These are phyloP conservation scores for Colletotrichum orchidophilum DNA, from an alignment of 2,329 filamentous ascomycete species.

Conservation along the genomic window DNA sequence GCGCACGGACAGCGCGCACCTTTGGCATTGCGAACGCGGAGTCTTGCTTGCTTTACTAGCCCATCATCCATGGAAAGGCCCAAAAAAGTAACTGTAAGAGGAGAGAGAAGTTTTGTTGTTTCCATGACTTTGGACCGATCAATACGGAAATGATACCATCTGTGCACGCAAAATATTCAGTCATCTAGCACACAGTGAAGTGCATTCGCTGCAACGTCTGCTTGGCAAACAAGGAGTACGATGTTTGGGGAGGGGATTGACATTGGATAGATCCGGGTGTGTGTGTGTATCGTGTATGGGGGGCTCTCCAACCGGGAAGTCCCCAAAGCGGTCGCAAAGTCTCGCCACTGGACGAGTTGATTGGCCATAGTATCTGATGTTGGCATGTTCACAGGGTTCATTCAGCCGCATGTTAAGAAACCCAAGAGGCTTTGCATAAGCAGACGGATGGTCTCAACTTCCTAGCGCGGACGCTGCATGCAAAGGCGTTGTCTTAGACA, in stretches of 20 bases:
- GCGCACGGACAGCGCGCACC: slow-evolving; percentile 11
- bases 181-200: background rate
- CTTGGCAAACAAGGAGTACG: background rate
- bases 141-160: slow-evolving; percentile 27
- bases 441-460: slow-evolving; percentile 18
- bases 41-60: slow-evolving; percentile 13
- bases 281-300: background rate
- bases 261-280: background rate
- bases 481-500: background rate
- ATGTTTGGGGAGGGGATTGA: background rate
- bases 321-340: slow-evolving; percentile 19
- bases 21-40: slow-evolving; percentile 1
- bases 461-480: background rate
- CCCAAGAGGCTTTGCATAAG: background rate
- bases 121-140: background rate
- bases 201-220: background rate
- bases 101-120: slow-evolving; percentile 7
- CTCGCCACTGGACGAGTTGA: background rate
- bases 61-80: background rate
- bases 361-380: slow-evolving; percentile 11
- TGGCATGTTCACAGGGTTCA: background rate
- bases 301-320: background rate
- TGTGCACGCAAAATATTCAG: background rate
- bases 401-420: slow-evolving; percentile 8
- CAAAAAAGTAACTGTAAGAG: slow-evolving; percentile 26